A percentile compares a stretch with the other conserved stretches of the same genome.
phyloP scores from a whole-genome alignment of 805 yeast species.

The Jamesozyma gamospora region DNA sequence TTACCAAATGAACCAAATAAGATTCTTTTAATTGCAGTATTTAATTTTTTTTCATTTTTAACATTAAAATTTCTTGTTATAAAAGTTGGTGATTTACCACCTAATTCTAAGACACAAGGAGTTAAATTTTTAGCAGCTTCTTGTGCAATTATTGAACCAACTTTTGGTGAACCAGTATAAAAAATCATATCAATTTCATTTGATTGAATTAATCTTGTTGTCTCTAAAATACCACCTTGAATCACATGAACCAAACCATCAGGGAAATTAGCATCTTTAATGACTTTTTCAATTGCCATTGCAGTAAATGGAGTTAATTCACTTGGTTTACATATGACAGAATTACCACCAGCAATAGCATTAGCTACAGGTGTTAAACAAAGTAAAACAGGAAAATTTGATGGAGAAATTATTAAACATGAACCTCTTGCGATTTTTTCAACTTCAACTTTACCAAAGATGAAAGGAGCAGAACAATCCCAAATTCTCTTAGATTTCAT shows the following conservation, averaged over 20 bases:
- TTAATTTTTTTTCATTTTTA: slow-evolving; percentile 16
- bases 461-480: slow-evolving; percentile 22
- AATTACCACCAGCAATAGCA: slow-evolving; percentile 80
- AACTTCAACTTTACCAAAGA: slow-evolving; percentile 31
- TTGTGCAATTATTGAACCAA: slow-evolving; percentile 66
- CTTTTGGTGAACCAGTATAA: slow-evolving; percentile 72
- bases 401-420: slow-evolving; percentile 47
- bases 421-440: slow-evolving; percentile 49
- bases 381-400: slow-evolving; percentile 44
- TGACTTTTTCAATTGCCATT: slow-evolving; percentile 42
- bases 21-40: slow-evolving; percentile 48
- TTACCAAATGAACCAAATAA: slow-evolving; percentile 72
- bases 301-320: slow-evolving; percentile 63
- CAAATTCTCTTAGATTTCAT: slow-evolving; percentile 37
- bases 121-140: slow-evolving; percentile 82
- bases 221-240: slow-evolving; percentile 61
- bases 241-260: slow-evolving; percentile 51
- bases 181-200: slow-evolving; percentile 71
- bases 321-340: slow-evolving; percentile 65
- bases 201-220: slow-evolving; percentile 44
- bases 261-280: slow-evolving; percentile 41
- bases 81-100: slow-evolving; percentile 86
- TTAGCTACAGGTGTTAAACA: slow-evolving; percentile 58
- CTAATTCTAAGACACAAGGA: slow-evolving; percentile 74
- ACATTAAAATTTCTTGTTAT: slow-evolving; percentile 43